Evolutionary conservation across 371 early-diverging fungal species (phyloP), one percentile per base, ranked within the genome.

Genomic region (Batkoa obscura): DNA sequence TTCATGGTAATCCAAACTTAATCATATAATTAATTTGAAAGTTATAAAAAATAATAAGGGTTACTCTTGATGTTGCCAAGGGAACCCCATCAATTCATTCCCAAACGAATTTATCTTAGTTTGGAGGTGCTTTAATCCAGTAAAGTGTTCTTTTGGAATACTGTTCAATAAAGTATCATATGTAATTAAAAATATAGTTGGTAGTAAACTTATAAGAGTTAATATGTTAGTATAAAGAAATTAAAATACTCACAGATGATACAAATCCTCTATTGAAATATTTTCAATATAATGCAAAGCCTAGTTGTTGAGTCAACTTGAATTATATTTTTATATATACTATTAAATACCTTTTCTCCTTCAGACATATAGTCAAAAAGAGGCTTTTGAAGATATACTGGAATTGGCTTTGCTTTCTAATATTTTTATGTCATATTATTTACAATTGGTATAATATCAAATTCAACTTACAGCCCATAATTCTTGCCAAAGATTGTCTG

Each of bases 401-500:
- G 84, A 8, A 89, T 70, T 9, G 82, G 66, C 31, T 70, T 64
- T 0, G 90, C 72, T 31, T 66, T 62, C 72, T 75, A 60, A 43
- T 32, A 32, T 23, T 23, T 23, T 23, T 23, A 13, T 30, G 17
- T 10, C 10, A 46, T 39, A 36, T 2, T 55, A 32, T 41, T 39
- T 50, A 58, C 50, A 33, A 39, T 39, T 9, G 31, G 39, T 8
- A 10, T 49, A 31, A 8, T 35, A 35, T 45, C 23, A 17, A 55
- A 31, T 33, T 30, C 43, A 37, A 59, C 60, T 54, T 70, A 71
- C 83, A 56, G 75, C 68, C 93, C 93, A 93, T 9, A 89, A 63
- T 58, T 87, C 81, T 54, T 81, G 81, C 93, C 93, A 93, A 23
- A 89, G 69, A 58, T 90, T 90, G 4, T 70, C 79, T 1, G 79